phyloP scores from a whole-genome alignment of 2,329 filamentous ascomycete species.

The Shiraia bambusicola region DNA sequence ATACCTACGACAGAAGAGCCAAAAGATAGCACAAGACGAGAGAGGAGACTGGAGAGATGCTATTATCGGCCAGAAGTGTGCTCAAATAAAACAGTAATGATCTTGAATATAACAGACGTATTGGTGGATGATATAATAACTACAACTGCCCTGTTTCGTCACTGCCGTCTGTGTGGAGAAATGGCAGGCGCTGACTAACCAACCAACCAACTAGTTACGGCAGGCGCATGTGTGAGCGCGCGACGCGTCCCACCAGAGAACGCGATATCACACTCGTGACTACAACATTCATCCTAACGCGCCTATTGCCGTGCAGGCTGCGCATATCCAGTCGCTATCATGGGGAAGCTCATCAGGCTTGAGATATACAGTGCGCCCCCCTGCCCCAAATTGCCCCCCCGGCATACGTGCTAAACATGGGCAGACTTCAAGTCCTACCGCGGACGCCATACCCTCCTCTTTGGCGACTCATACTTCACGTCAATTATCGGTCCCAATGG shows the following conservation, averaged over 20 bases:
- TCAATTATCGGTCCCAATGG: constrained; percentile 99
- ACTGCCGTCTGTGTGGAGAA: constrained; percentile 11
- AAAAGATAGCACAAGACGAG: constrained; percentile 11
- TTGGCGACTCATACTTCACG: constrained; percentile 97
- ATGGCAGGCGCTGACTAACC: constrained; percentile 19
- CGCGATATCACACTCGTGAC: constrained; percentile 10
- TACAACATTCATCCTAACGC: constrained; percentile 3
- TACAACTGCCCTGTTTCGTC: constrained; percentile 21
- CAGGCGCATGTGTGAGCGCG: constrained; percentile 8
- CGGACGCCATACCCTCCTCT: constrained; percentile 88
- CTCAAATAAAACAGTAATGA: no score
- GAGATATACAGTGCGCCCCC: constrained; percentile 81
- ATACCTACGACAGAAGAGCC: constrained; percentile 1
- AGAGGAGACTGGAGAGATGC: background rate
- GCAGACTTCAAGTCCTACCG: constrained; percentile 99
- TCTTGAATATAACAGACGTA: no score
- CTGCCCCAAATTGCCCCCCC: constrained; percentile 8
- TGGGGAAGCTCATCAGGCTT: constrained; percentile 95
- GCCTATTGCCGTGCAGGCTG: constrained; percentile 8
- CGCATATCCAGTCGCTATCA: constrained; percentile 45
- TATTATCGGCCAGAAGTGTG: background rate
- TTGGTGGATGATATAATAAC: no score
- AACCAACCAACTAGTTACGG: no score
- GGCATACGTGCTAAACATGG: constrained; percentile 13
- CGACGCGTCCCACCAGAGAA: constrained; percentile 19